Conservation (phyloP, 345 rosid species). For the Conringia planisiliqua region DNA sequence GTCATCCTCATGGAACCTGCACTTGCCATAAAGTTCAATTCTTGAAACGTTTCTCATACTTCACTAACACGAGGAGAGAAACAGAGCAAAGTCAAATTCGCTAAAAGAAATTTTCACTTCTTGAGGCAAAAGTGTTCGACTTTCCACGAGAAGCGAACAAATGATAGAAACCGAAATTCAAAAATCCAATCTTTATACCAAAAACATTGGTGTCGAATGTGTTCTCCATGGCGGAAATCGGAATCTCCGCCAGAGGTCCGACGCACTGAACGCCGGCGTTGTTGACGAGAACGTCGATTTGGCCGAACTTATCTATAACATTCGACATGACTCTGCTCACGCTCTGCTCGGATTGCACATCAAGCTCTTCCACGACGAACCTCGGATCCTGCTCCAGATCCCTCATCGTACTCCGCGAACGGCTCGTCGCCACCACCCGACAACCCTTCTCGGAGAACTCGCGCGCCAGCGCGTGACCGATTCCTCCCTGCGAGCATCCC, state of each 20-base stretch:
- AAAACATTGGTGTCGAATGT: slow-evolving; percentile 73
- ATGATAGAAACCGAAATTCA: not conserved
- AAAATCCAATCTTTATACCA: slow-evolving; percentile 36
- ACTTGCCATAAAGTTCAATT: not conserved
- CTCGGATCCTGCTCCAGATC: slow-evolving; percentile 67
- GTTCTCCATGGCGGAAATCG: slow-evolving; percentile 51
- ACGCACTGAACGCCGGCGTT: slow-evolving; percentile 85
- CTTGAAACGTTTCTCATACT: not conserved
- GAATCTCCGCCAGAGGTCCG: slow-evolving; percentile 81
- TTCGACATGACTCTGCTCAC: slow-evolving; percentile 43
- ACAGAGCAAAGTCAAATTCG: too few relatives aligned
- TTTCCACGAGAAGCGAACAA: too few relatives aligned
- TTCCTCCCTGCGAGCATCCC: slow-evolving; percentile 82
- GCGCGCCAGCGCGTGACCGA: slow-evolving; percentile 78
- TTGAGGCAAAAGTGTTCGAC: too few relatives aligned
- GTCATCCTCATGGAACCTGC: slow-evolving; percentile 77
- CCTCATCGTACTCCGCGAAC: slow-evolving; percentile 57
- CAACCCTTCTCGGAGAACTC: slow-evolving; percentile 63
- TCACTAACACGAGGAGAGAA: too few relatives aligned
- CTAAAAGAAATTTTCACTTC: too few relatives aligned
- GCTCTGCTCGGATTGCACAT: slow-evolving; percentile 64
- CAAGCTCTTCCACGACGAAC: slow-evolving; percentile 64
- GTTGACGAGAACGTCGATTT: slow-evolving; percentile 75
- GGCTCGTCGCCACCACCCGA: slow-evolving; percentile 69
- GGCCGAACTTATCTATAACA: slow-evolving; percentile 59